phyloP scores from a whole-genome alignment of 371 early-diverging fungal genomes.

The Thermomucor indicae-seudaticae region DNA sequence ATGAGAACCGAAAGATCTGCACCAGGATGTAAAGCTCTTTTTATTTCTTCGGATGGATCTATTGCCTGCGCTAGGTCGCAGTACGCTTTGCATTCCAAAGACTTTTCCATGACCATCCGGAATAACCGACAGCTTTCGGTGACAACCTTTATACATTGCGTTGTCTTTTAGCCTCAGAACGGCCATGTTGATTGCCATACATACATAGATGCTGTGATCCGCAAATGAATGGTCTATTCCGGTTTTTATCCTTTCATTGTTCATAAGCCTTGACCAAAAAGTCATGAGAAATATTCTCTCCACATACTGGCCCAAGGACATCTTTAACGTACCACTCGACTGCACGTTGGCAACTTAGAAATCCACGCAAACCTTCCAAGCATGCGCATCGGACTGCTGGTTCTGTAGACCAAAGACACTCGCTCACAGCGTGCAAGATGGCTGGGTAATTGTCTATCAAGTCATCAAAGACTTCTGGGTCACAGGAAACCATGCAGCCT shows the following conservation, averaged over 20 bases:
- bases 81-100: neutral
- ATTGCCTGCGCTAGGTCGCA: neutral
- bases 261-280: slow-evolving; percentile 13
- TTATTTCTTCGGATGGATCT: neutral
- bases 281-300: neutral
- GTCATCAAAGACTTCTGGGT: slow-evolving; percentile 9
- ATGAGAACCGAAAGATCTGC: slow-evolving; percentile 1
- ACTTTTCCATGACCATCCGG: neutral
- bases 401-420: slow-evolving; percentile 21
- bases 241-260: slow-evolving; percentile 14
- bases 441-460: slow-evolving; percentile 4
- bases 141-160: neutral
- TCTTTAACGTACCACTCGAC: slow-evolving; percentile 11
- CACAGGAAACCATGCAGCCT: slow-evolving; percentile 21
- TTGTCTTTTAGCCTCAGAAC: neutral
- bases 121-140: neutral
- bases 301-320: neutral
- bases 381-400: slow-evolving; percentile 31
- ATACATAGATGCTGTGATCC: slow-evolving; percentile 33
- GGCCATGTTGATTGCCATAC: neutral
- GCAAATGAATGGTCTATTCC: slow-evolving; percentile 19
- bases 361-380: slow-evolving; percentile 25
- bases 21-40: neutral
- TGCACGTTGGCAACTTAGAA: slow-evolving; percentile 15
- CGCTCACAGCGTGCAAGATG: slow-evolving; percentile 10